phyloP scores from a whole-genome alignment of 1,284 basidiomycete species.

The Rhodotorula sp. region DNA sequence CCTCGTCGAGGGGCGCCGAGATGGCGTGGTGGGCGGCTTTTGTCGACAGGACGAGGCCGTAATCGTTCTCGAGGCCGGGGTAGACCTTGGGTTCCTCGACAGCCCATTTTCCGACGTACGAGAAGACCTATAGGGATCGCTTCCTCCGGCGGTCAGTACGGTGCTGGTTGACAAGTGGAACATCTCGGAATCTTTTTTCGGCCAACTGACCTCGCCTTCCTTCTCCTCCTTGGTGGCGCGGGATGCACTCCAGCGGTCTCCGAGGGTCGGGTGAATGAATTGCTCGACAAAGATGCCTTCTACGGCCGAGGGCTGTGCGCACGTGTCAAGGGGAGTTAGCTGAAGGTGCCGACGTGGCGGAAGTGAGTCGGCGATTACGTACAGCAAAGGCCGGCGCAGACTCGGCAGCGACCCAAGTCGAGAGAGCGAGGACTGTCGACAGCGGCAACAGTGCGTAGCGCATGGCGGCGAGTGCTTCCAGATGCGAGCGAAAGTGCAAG shows the following conservation, averaged over 20 bases:
- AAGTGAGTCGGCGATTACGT: neutral
- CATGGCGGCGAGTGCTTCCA: slow-evolving; percentile 3
- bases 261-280: slow-evolving; percentile 79
- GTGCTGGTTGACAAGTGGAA: slow-evolving; percentile 1
- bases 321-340: neutral
- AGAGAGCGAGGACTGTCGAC: slow-evolving; percentile 16
- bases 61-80: slow-evolving; percentile 52
- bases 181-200: neutral
- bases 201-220: slow-evolving; percentile 73
- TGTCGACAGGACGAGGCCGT: slow-evolving; percentile 57
- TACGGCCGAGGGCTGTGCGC: slow-evolving; percentile 67
- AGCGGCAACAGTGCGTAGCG: slow-evolving; percentile 27
- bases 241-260: slow-evolving; percentile 85
- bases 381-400: slow-evolving; percentile 29
- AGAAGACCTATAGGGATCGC: slow-evolving; percentile 56
- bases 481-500: neutral
- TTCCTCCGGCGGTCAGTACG: neutral
- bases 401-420: slow-evolving; percentile 21
- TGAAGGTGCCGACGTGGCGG: slow-evolving; percentile 5
- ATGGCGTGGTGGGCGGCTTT: slow-evolving; percentile 96
- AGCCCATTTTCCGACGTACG: slow-evolving; percentile 95
- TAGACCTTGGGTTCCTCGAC: slow-evolving; percentile 83
- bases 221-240: slow-evolving; percentile 96
- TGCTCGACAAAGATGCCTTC: slow-evolving; percentile 96
- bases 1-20: slow-evolving; percentile 78